Evolutionary conservation across 257 asterid genomes (phyloP), one percentile per base, ranked within the genome.

Genomic region (Thymus quinquecostatus): DNA sequence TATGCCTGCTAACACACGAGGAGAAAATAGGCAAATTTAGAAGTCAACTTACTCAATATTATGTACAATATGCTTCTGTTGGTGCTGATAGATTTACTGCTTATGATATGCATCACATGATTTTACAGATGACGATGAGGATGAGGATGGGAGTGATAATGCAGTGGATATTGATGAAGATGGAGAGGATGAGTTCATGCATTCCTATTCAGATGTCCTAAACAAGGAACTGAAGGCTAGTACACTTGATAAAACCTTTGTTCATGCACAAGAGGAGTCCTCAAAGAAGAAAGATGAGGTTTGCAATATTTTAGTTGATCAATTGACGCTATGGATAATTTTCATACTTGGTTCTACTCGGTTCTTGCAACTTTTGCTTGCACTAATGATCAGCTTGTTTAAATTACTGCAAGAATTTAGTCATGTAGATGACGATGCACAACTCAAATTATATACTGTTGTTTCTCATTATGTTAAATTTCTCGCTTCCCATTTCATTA

Each of bases 151-250:
- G 30, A 84, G 81, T 81, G 94, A 86, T 55, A 57, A 60, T 21
- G 74, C 81, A 0, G 92, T 80, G 69, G 88, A 82, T 14, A 79
- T 66, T 47, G 88, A 88, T 47, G 89, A 87, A 70, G 87, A 72
- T 69, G 92, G 76, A 74, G 83, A 66, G 59, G 86, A 82, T 64
- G 81, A 79, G 80, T 95, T 95, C 84, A 82, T 87, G 93, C 74
- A 74, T 58, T 85, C 93, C 36, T 95, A 95, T 79, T 78, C 99
- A 1, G 87, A 84, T 67, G 82, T 73, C 67, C 85, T 95, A 60
- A 88, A 86, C 81, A 84, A 85, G 75, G 97, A 95, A 81, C 81
- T 95, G 86, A 92, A 86, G 74, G 86, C 81, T 64, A 84, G 92
- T 21, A 85, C 96, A 8, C 93, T 92, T 43, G 80, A 80, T 60